phyloP scores from a whole-genome alignment of 768 basidiomycete species.

The Multifurca ochricompacta region DNA sequence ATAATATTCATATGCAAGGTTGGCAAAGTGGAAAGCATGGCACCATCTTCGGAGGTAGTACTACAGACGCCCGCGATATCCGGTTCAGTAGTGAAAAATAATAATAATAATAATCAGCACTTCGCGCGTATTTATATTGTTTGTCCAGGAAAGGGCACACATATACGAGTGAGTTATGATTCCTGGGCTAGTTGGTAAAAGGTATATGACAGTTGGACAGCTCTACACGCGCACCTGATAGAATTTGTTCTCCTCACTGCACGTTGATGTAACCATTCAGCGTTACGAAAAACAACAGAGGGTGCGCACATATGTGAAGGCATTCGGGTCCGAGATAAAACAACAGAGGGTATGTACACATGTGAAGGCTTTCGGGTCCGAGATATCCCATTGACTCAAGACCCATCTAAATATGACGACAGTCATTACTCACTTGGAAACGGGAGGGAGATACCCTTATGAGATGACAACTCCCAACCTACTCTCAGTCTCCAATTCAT shows the following conservation, averaged over 20 bases:
- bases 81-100: too few species aligned
- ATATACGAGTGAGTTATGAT: too few species aligned
- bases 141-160: not conserved
- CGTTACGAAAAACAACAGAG: not conserved
- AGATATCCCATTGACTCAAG: not conserved
- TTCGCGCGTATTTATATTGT: too few species aligned
- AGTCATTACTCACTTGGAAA: not conserved
- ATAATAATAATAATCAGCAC: too few species aligned
- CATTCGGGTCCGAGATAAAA: not conserved
- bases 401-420: not conserved
- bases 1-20: too few species aligned
- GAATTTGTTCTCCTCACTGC: not conserved
- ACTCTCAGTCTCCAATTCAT: not conserved
- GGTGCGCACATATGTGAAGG: not conserved
- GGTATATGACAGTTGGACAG: not conserved
- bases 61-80: too few species aligned
- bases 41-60: too few species aligned
- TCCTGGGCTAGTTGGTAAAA: not conserved
- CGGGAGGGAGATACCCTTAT: not conserved
- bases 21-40: too few species aligned
- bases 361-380: too few species aligned
- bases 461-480: not conserved
- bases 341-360: too few species aligned
- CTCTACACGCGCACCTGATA: not conserved
- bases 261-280: not conserved